A percentile compares a stretch with the other conserved stretches of the same genome.
phyloP scores from a whole-genome alignment of 768 basidiomycete species.

The Collybia mongolica region DNA sequence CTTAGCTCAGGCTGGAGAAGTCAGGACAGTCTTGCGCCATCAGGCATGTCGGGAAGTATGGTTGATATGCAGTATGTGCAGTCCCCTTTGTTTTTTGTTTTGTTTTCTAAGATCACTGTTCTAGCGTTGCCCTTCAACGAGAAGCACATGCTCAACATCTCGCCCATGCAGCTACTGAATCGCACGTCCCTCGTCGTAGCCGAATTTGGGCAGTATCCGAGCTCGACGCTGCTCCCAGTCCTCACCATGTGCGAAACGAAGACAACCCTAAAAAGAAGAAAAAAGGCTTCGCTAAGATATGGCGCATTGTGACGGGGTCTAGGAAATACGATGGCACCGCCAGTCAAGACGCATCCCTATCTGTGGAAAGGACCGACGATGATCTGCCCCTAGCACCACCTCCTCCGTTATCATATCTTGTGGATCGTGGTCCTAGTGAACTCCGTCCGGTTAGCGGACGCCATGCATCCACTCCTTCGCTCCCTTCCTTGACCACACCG shows the following conservation, averaged over 20 bases:
- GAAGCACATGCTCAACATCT: slow-evolving; percentile 40
- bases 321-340: slow-evolving; percentile 36
- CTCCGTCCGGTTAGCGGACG: slow-evolving; percentile 38
- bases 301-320: slow-evolving; percentile 71
- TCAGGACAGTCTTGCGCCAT: slow-evolving; percentile 79
- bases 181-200: slow-evolving; percentile 44
- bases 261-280: slow-evolving; percentile 75
- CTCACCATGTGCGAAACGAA: slow-evolving; percentile 24
- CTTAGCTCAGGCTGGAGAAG: slow-evolving; percentile 72
- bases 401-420: slow-evolving; percentile 87
- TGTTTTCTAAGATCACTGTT: slow-evolving; percentile 1
- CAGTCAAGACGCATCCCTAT: slow-evolving; percentile 33
- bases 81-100: not conserved
- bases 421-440: slow-evolving; percentile 57
- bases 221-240: slow-evolving; percentile 19
- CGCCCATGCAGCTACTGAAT: slow-evolving; percentile 29
- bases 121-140: slow-evolving; percentile 75
- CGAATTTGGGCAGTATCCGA: slow-evolving; percentile 50
- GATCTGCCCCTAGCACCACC: slow-evolving; percentile 84
- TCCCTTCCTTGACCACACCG: slow-evolving; percentile 58
- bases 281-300: slow-evolving; percentile 76
- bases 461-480: slow-evolving; percentile 68
- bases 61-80: slow-evolving; percentile 85
- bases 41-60: slow-evolving; percentile 85
- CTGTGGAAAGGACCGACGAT: slow-evolving; percentile 54